Evolutionary conservation across 179 eudicot genomes (phyloP).

Genomic region (Silene vulgaris): DNA sequence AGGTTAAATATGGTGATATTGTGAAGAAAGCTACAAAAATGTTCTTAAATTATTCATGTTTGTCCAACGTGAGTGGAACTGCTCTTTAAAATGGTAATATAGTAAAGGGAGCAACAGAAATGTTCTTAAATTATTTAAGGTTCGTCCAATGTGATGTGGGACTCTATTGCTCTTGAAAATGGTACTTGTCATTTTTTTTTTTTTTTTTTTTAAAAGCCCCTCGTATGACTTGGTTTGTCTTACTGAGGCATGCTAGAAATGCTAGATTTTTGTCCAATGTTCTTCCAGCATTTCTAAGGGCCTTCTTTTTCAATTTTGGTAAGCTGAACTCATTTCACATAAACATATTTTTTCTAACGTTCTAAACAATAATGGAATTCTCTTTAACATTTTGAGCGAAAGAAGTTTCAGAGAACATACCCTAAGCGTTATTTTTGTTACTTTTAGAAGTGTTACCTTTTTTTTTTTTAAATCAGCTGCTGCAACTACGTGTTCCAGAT

Average conservation of each 20-base stretch:
- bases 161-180: neutral
- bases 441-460: neutral
- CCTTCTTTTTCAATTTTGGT: neutral
- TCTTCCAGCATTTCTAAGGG: neutral
- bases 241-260: neutral
- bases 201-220: neutral
- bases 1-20: neutral
- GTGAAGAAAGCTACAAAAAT: neutral
- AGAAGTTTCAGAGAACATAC: neutral
- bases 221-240: neutral
- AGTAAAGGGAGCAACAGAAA: neutral
- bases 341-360: neutral
- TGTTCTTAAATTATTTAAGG: neutral
- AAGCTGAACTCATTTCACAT: neutral
- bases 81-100: neutral
- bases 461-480: neutral
- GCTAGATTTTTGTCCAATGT: neutral
- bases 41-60: neutral
- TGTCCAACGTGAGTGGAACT: neutral
- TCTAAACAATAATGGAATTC: neutral
- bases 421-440: neutral
- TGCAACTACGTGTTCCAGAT: conserved; percentile 5
- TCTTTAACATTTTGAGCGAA: neutral
- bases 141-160: neutral
- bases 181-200: neutral